Evolutionary conservation across 2,329 filamentous ascomycete genomes (phyloP).

Genomic region (Drechslerella coelobrocha): DNA sequence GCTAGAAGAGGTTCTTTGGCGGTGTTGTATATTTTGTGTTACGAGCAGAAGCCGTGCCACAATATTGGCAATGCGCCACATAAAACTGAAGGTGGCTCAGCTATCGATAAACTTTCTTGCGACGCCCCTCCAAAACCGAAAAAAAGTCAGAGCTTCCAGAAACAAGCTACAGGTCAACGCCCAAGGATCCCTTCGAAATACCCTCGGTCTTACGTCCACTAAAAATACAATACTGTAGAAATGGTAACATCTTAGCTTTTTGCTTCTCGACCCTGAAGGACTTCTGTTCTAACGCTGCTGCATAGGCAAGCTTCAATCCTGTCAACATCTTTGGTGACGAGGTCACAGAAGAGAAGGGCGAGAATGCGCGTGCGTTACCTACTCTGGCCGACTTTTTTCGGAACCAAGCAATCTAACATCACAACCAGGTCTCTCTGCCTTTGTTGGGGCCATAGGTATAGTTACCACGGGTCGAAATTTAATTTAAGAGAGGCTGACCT

Average conservation of each 20-base stretch:
- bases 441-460: slow-evolving; percentile 82
- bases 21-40: slow-evolving; percentile 28
- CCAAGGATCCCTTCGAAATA: slow-evolving; percentile 6
- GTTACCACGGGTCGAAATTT: not conserved
- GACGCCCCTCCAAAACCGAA: slow-evolving; percentile 48
- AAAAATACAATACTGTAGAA: slow-evolving; percentile 11
- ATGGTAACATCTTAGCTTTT: slow-evolving; percentile 23
- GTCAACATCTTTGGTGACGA: slow-evolving; percentile 98
- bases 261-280: not conserved
- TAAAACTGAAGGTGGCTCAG: slow-evolving; percentile 11
- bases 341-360: slow-evolving; percentile 96
- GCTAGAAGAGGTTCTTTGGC: too few species aligned
- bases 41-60: slow-evolving; percentile 11
- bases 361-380: slow-evolving; percentile 78
- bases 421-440: slow-evolving; percentile 74
- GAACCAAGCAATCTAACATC: slow-evolving; percentile 24
- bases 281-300: slow-evolving; percentile 4
- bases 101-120: slow-evolving; percentile 49
- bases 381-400: not conserved
- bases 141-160: slow-evolving; percentile 42
- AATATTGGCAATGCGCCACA: slow-evolving; percentile 8
- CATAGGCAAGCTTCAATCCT: slow-evolving; percentile 73
- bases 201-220: slow-evolving; percentile 3
- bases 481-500: slow-evolving; percentile 21
- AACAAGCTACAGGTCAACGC: slow-evolving; percentile 25